These are phyloP conservation scores for Cydonia oblonga DNA, from an alignment of 331 rosid genomes.

Conservation along the genomic window DNA sequence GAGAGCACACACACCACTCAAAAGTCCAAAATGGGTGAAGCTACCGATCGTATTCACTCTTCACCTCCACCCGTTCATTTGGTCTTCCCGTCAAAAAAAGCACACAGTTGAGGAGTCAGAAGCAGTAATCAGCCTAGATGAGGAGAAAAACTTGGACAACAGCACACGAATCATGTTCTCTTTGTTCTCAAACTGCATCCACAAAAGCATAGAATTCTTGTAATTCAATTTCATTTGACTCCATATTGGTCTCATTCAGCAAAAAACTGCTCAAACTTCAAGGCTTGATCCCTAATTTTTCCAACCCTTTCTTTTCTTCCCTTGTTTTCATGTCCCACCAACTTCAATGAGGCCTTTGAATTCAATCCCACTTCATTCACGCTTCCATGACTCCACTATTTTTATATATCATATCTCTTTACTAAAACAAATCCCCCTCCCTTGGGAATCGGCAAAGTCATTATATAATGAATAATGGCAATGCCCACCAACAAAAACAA, in stretches of 20 bases:
- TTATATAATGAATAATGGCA: constrained; percentile 40
- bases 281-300: neutral
- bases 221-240: neutral
- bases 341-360: constrained; percentile 37
- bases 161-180: neutral
- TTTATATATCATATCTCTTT: constrained; percentile 15
- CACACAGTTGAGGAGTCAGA: neutral
- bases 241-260: neutral
- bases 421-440: constrained; percentile 41
- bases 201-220: neutral
- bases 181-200: no score
- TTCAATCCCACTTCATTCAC: constrained; percentile 42
- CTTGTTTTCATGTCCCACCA: constrained; percentile 36
- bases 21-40: neutral
- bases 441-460: constrained; percentile 86
- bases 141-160: neutral
- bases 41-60: neutral
- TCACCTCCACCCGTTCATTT: neutral
- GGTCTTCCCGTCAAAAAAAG: neutral
- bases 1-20: constrained; percentile 26
- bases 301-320: constrained; percentile 3
- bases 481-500: constrained; percentile 42
- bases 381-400: constrained; percentile 31
- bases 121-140: no score
- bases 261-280: neutral